Evolutionary conservation across 371 early-diverging fungal genomes (phyloP).

Genomic region (Lichtheimia hyalospora): DNA sequence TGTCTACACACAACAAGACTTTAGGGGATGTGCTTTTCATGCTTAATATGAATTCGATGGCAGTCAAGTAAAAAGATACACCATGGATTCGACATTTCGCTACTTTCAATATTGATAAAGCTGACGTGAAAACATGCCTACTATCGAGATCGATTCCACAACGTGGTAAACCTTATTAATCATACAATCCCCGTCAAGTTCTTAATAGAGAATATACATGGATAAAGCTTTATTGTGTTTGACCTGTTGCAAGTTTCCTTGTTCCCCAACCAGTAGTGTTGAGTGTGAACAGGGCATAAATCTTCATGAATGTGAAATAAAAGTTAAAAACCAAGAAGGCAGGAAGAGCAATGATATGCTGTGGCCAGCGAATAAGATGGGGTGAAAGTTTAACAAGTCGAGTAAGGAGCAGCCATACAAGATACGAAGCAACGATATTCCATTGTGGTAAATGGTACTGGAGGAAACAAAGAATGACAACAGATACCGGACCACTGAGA

Average conservation of each 20-base stretch:
- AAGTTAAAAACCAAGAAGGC: conserved; percentile 71
- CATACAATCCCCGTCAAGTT: too few relatives aligned
- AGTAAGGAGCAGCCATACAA: conserved; percentile 67
- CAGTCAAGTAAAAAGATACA: too few relatives aligned
- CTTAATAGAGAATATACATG: too few relatives aligned
- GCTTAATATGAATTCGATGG: too few relatives aligned
- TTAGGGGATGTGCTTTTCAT: too few relatives aligned
- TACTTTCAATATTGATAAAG: too few relatives aligned
- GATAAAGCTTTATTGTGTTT: neutral
- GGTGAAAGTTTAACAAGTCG: conserved; percentile 72
- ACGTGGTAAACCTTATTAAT: too few relatives aligned
- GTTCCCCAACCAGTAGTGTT: conserved; percentile 80
- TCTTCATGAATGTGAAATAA: conserved; percentile 73
- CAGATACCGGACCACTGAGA: conserved; percentile 70
- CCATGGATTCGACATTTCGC: too few relatives aligned
- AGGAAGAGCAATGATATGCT: conserved; percentile 65
- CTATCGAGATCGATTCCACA: too few relatives aligned
- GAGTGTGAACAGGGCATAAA: conserved; percentile 70
- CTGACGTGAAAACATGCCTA: too few relatives aligned
- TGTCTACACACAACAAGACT: too few relatives aligned
- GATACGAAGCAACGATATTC: conserved; percentile 63
- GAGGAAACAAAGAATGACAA: conserved; percentile 37
- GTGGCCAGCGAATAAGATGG: conserved; percentile 66
- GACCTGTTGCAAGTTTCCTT: conserved; percentile 22
- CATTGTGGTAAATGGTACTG: conserved; percentile 46